phyloP scores from a whole-genome alignment of 371 early-diverging fungal species.

The Dinochytrium kinnereticum region DNA sequence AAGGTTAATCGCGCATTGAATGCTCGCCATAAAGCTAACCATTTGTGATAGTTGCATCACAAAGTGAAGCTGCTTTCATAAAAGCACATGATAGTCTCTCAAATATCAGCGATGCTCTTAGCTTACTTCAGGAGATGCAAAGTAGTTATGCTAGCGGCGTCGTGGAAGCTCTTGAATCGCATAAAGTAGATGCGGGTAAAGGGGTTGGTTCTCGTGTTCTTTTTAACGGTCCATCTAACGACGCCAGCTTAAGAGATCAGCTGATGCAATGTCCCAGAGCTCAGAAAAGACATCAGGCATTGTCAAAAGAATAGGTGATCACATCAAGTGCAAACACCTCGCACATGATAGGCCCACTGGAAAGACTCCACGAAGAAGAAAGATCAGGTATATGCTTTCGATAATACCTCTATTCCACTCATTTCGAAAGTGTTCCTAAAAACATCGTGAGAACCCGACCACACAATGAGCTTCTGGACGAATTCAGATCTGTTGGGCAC shows the following conservation, averaged over 20 bases:
- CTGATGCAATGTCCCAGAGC: not conserved
- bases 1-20: too few relatives aligned
- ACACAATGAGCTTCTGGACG: conserved; percentile 42
- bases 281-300: not conserved
- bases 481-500: conserved; percentile 31
- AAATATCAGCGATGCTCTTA: too few relatives aligned
- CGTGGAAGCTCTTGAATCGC: too few relatives aligned
- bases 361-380: conserved; percentile 43
- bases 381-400: conserved; percentile 20
- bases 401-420: not conserved
- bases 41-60: too few relatives aligned
- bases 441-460: conserved; percentile 39
- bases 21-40: too few relatives aligned
- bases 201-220: too few relatives aligned
- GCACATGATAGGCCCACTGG: conserved; percentile 46
- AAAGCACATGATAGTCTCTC: too few relatives aligned
- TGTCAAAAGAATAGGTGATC: conserved; percentile 23
- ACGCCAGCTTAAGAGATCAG: not conserved
- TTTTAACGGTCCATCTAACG: not conserved
- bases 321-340: conserved; percentile 37
- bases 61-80: too few relatives aligned
- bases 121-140: too few relatives aligned
- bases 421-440: conserved; percentile 16
- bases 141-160: too few relatives aligned
- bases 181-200: too few relatives aligned